Evolutionary conservation across 1,139 yeast genomes (phyloP).

Genomic region (Debaryomyces udenii): DNA sequence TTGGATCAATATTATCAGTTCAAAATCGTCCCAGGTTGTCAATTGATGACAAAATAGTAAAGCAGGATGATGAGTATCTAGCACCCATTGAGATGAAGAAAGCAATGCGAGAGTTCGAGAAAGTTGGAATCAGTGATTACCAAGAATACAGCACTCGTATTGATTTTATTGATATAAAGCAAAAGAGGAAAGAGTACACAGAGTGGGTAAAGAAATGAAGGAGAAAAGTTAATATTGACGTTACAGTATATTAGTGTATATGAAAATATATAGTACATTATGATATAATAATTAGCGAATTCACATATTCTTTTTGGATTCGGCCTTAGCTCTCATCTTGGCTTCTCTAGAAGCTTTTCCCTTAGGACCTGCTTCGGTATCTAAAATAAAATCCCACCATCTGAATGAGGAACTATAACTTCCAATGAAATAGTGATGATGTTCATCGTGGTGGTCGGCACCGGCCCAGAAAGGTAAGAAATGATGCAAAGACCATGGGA

Average conservation of each 20-base stretch:
- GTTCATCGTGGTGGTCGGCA: constrained; percentile 54
- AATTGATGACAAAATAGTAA: constrained; percentile 23
- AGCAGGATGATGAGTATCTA: constrained; percentile 32
- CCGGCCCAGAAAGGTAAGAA: constrained; percentile 55
- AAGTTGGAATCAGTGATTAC: constrained; percentile 47
- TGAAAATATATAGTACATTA: constrained; percentile 1
- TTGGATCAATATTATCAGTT: constrained; percentile 37
- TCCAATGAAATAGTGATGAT: constrained; percentile 51
- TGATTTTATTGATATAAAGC: constrained; percentile 46
- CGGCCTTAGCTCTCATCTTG: constrained; percentile 29
- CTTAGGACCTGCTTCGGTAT: constrained; percentile 49
- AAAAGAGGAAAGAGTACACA: constrained; percentile 43
- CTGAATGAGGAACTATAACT: constrained; percentile 49
- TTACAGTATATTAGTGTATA: constrained; percentile 4
- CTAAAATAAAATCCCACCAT: constrained; percentile 49
- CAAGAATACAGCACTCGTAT: constrained; percentile 46
- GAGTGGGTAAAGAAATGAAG: constrained; percentile 33
- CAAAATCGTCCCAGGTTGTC: constrained; percentile 27
- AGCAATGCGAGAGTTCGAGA: constrained; percentile 48
- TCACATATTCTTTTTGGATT: constrained; percentile 10
- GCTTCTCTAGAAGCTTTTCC: constrained; percentile 44
- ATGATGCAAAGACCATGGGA: constrained; percentile 52
- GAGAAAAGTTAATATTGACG: background rate
- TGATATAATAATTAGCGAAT: background rate
- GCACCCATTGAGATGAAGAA: constrained; percentile 50